phyloP scores from a whole-genome alignment of 768 basidiomycete species.

The Butyriboletus loyo region DNA sequence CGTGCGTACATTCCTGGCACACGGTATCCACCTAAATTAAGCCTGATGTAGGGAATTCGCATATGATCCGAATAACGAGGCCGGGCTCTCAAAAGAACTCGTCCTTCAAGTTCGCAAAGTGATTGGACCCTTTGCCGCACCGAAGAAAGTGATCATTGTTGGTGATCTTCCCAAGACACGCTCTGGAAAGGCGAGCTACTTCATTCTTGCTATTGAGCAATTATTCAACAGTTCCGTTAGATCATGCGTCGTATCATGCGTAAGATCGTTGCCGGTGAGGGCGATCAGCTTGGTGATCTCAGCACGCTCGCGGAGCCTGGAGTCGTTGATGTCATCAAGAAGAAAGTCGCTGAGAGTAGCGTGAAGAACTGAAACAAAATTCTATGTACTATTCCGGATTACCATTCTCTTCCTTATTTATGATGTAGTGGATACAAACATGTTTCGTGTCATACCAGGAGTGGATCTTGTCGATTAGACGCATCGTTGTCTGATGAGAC shows the following conservation, averaged over 20 bases:
- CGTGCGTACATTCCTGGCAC: constrained; percentile 47
- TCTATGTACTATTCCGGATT: not conserved
- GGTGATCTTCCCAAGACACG: constrained; percentile 90
- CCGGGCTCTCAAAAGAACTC: constrained; percentile 77
- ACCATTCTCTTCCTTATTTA: not conserved
- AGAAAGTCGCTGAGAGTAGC: constrained; percentile 57
- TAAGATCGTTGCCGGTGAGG: constrained; percentile 93
- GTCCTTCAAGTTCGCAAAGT: constrained; percentile 94
- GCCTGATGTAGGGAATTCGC: constrained; percentile 65
- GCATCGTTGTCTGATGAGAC: too few species aligned
- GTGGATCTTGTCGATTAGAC: not conserved
- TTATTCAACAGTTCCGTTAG: constrained; percentile 30
- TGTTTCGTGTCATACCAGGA: not conserved
- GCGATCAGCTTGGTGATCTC: constrained; percentile 93
- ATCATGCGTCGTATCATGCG: constrained; percentile 96
- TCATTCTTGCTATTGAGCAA: not conserved
- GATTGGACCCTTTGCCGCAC: constrained; percentile 96
- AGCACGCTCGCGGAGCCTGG: constrained; percentile 88
- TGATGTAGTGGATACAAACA: not conserved
- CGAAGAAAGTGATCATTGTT: constrained; percentile 87
- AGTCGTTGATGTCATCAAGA: constrained; percentile 82
- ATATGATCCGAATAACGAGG: constrained; percentile 68
- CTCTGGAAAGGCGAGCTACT: constrained; percentile 70
- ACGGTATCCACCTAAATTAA: not conserved
- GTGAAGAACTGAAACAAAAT: constrained; percentile 15